A percentile compares a stretch with the other conserved stretches of the same genome.
Conservation (phyloP, 257 asterid genomes). For the Penstemon davidsonii region DNA sequence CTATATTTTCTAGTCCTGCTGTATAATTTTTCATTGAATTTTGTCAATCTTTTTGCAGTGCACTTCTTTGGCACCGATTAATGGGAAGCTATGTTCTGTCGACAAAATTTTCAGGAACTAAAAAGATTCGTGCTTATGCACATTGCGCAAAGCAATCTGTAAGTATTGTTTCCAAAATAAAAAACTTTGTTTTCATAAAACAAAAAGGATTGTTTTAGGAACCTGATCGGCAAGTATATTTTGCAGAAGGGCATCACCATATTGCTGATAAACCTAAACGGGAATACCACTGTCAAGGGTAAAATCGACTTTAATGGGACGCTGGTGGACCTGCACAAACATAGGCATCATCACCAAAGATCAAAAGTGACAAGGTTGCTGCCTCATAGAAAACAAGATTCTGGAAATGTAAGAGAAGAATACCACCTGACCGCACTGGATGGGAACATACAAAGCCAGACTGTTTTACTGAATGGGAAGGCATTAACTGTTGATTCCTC, state of each 20-base stretch:
- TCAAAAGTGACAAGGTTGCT: slow-evolving; percentile 26
- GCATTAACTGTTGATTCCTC: slow-evolving; percentile 44
- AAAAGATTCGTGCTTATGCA: slow-evolving; percentile 58
- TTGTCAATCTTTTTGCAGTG: slow-evolving; percentile 38
- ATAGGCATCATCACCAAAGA: slow-evolving; percentile 33
- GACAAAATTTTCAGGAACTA: slow-evolving; percentile 49
- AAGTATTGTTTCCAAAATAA: slow-evolving; percentile 25
- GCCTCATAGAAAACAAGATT: neutral
- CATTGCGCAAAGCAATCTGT: slow-evolving; percentile 70
- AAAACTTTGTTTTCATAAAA: too few relatives aligned
- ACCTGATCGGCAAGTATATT: neutral
- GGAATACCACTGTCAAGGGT: slow-evolving; percentile 43
- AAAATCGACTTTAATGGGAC: slow-evolving; percentile 41
- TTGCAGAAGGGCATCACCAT: slow-evolving; percentile 73
- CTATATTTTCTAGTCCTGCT: neutral
- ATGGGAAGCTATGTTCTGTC: slow-evolving; percentile 62
- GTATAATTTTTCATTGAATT: neutral
- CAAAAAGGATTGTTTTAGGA: too few relatives aligned
- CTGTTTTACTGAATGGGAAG: slow-evolving; percentile 66
- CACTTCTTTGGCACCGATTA: slow-evolving; percentile 73
- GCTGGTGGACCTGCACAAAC: slow-evolving; percentile 20
- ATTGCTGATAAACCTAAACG: slow-evolving; percentile 72
- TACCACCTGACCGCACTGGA: slow-evolving; percentile 76
- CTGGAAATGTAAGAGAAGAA: slow-evolving; percentile 54
- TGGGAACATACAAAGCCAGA: slow-evolving; percentile 73